phyloP scores from a whole-genome alignment of 805 yeast species.

The Yarrowia yakushimensis region DNA sequence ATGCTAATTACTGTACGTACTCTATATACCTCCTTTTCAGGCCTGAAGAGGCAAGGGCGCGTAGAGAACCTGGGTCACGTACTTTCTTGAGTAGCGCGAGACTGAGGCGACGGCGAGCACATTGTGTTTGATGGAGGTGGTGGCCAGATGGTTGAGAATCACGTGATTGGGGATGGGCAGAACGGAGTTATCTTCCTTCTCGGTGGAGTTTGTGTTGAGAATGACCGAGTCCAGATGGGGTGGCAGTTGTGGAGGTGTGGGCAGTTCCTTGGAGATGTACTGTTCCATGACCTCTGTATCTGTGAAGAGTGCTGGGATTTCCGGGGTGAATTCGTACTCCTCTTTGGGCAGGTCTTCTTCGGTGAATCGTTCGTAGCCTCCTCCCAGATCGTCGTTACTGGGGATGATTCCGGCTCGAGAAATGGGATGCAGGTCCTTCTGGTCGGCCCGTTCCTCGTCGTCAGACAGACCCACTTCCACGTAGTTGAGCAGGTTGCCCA shows the following conservation, averaged over 20 bases:
- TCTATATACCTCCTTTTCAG: neutral
- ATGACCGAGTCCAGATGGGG: constrained; percentile 95
- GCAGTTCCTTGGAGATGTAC: constrained; percentile 41
- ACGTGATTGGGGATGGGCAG: constrained; percentile 93
- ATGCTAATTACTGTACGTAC: constrained; percentile 8
- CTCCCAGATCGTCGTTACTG: constrained; percentile 22
- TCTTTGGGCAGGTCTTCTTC: constrained; percentile 82
- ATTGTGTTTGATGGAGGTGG: constrained; percentile 89
- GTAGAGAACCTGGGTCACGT: constrained; percentile 86
- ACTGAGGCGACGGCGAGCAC: constrained; percentile 90
- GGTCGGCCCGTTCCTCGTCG: constrained; percentile 12
- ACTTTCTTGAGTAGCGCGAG: constrained; percentile 82
- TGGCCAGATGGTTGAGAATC: constrained; percentile 86
- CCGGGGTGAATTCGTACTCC: constrained; percentile 57
- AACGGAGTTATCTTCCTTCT: constrained; percentile 82
- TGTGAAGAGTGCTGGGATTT: constrained; percentile 44
- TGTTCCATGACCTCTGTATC: constrained; percentile 45
- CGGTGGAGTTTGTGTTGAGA: constrained; percentile 65
- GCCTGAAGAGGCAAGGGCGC: constrained; percentile 63
- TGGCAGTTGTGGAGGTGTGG: constrained; percentile 94
- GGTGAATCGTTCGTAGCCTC: constrained; percentile 58
- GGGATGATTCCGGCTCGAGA: constrained; percentile 23
- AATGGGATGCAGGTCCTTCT: constrained; percentile 22
- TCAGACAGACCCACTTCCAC: constrained; percentile 41
- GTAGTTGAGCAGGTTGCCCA: constrained; percentile 93